A percentile compares a stretch with the other conserved stretches of the same genome.
Evolutionary conservation across 2,329 filamentous ascomycete species (phyloP).

Genomic region (Neofusicoccum sp.): DNA sequence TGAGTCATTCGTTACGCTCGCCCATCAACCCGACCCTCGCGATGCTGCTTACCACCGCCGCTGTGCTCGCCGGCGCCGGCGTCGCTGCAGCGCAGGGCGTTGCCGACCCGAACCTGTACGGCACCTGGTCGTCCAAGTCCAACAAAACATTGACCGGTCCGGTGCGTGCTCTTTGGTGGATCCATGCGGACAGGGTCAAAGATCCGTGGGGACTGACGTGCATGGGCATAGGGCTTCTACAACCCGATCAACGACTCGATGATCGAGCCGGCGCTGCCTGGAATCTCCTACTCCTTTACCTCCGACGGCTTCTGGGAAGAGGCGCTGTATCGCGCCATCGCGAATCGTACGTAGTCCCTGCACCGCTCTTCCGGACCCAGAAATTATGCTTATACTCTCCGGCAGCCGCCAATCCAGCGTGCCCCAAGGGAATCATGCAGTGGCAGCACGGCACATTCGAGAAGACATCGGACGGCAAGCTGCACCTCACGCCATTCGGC

Average conservation of each 20-base stretch:
- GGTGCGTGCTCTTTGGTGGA: slow-evolving; percentile 45
- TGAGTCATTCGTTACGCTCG: slow-evolving; percentile 20
- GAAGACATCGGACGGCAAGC: slow-evolving; percentile 56
- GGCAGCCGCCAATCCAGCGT: slow-evolving; percentile 59
- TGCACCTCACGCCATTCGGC: slow-evolving; percentile 59
- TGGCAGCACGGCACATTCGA: slow-evolving; percentile 69
- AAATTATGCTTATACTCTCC: slow-evolving; percentile 24
- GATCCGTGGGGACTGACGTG: background rate
- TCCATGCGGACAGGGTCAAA: background rate
- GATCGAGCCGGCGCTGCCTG: slow-evolving; percentile 61
- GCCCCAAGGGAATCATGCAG: slow-evolving; percentile 65
- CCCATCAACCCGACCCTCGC: background rate
- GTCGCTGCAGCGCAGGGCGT: slow-evolving; percentile 39
- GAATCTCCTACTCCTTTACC: slow-evolving; percentile 73
- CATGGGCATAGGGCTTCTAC: slow-evolving; percentile 61
- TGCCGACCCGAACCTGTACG: slow-evolving; percentile 54
- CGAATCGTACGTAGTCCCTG: slow-evolving; percentile 60
- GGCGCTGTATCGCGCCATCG: slow-evolving; percentile 66
- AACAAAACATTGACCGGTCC: slow-evolving; percentile 67
- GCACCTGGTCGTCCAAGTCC: slow-evolving; percentile 72
- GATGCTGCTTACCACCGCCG: slow-evolving; percentile 8
- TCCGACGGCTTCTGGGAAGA: slow-evolving; percentile 66
- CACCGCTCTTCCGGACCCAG: background rate
- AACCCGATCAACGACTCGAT: slow-evolving; percentile 64
- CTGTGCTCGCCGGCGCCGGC: slow-evolving; percentile 26